Evolutionary conservation across 73 alveolate genomes (phyloP).

Genomic region (Paramecium octaurelia): DNA sequence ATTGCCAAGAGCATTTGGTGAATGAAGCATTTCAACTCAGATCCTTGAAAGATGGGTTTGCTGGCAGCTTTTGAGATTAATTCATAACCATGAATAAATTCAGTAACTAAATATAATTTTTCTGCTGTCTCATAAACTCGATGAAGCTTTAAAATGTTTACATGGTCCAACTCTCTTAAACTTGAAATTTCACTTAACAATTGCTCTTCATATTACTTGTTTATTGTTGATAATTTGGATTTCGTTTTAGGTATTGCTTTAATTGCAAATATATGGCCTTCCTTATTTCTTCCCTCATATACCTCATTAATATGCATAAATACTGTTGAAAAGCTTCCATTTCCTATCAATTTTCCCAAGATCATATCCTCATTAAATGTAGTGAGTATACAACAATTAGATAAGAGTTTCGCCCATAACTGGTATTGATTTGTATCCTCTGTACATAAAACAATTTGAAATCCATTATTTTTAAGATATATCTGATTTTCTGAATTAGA

Average conservation of each 20-base stretch:
- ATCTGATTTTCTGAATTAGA: background rate
- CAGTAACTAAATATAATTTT: background rate
- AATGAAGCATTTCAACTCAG: background rate
- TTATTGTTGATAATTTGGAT: background rate
- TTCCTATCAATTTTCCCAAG: background rate
- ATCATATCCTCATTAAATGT: background rate
- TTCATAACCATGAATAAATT: slow-evolving; percentile 25
- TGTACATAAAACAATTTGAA: background rate
- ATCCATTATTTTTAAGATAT: background rate
- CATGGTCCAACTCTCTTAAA: background rate
- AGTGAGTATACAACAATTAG: background rate
- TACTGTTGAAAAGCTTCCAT: slow-evolving; percentile 37
- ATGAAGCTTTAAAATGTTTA: background rate
- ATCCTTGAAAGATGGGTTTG: background rate
- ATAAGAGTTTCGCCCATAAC: background rate
- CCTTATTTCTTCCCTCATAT: background rate
- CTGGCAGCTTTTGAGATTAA: background rate
- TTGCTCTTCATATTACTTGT: background rate
- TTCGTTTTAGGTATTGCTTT: background rate
- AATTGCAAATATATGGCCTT: background rate
- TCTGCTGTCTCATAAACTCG: slow-evolving; percentile 7
- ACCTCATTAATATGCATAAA: background rate
- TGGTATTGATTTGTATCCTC: background rate
- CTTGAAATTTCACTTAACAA: background rate
- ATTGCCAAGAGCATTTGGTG: background rate